These are phyloP conservation scores for Rossbeevera mucosa DNA, from an alignment of 768 basidiomycete genomes.

Conservation along the genomic window DNA sequence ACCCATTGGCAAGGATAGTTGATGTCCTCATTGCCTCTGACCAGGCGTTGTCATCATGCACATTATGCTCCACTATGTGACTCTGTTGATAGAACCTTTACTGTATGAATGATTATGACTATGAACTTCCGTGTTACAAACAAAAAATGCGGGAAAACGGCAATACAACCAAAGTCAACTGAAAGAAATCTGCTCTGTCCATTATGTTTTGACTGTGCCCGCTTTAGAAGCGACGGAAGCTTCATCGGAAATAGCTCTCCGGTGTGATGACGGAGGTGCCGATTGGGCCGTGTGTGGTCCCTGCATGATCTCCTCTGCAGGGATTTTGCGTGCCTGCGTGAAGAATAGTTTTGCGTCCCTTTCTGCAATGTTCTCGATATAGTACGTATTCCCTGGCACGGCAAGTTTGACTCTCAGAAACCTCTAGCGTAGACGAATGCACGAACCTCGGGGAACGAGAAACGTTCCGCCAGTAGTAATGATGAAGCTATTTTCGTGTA, in stretches of 20 bases:
- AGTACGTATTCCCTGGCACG: slow-evolving; percentile 76
- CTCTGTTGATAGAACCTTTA: slow-evolving; percentile 7
- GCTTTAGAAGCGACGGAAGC: slow-evolving; percentile 13
- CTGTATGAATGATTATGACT: slow-evolving; percentile 21
- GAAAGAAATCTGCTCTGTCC: background rate
- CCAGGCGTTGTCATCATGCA: slow-evolving; percentile 15
- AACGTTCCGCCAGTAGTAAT: slow-evolving; percentile 83
- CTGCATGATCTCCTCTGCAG: slow-evolving; percentile 26
- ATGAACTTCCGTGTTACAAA: slow-evolving; percentile 2
- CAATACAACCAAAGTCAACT: background rate
- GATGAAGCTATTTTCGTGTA: slow-evolving; percentile 75
- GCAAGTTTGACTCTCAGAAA: background rate
- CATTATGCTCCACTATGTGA: slow-evolving; percentile 22
- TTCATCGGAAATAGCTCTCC: slow-evolving; percentile 26
- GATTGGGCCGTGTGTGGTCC: slow-evolving; percentile 27
- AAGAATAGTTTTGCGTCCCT: slow-evolving; percentile 86
- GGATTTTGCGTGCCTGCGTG: slow-evolving; percentile 71
- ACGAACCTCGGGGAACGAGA: slow-evolving; percentile 81
- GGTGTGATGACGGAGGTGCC: slow-evolving; percentile 27
- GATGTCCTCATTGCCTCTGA: background rate
- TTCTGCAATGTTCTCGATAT: slow-evolving; percentile 80
- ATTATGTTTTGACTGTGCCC: slow-evolving; percentile 13
- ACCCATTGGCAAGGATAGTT: slow-evolving; percentile 2
- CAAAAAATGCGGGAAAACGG: background rate
- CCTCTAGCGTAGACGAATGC: background rate